Evolutionary conservation across 208 protist species (phyloP), one percentile per base, ranked within the genome.

Genomic region (Leishmania arabica): DNA sequence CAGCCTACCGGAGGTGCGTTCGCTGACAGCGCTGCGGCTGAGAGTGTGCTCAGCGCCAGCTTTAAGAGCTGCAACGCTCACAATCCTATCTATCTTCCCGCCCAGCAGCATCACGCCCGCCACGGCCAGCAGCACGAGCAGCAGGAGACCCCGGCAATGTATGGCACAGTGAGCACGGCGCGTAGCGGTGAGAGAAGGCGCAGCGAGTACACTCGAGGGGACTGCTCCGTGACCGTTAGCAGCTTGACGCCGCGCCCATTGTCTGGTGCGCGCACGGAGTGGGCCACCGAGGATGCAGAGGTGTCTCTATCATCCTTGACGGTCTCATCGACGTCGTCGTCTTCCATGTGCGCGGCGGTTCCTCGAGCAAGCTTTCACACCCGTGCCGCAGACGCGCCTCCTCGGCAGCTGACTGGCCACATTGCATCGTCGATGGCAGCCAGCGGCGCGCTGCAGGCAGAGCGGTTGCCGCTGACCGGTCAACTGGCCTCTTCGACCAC

Each of bases 201-300:
- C 62, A 51, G 64, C 47, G 77, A 71, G 19, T 51, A 74, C 64
- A 8, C 13, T 21, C 49, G 4, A n/a, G 64, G 42, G 13, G 27
- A 34, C 60, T 72, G 73, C 73, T 79, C 71, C 27, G 72, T 88
- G 2, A 85, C 82, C 17, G 66, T 85, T 11, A 88, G 85, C 79
- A 88, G 81, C 56, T 82, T 79, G 69, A 83, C 81, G 8, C 47
- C 74, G n/a, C 60, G 58, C 76, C 64, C 78, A 64, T 3, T 51
- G 37, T 21, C 11, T 56, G 47, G 17, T 11, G 42, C 60, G 58
- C 34, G 75, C n/a, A 47, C 53, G 21, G 58, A 78, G 49, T 79
- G 56, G 58, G 40, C 27, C 21, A 47, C 60, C 45, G 72, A 80
- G 66, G 58, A 71, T 27, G 40, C 58, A 47, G 77, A 75, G 24